Evolutionary conservation across 2,329 filamentous ascomycete species (phyloP).

Genomic region (Cadophora gregata): DNA sequence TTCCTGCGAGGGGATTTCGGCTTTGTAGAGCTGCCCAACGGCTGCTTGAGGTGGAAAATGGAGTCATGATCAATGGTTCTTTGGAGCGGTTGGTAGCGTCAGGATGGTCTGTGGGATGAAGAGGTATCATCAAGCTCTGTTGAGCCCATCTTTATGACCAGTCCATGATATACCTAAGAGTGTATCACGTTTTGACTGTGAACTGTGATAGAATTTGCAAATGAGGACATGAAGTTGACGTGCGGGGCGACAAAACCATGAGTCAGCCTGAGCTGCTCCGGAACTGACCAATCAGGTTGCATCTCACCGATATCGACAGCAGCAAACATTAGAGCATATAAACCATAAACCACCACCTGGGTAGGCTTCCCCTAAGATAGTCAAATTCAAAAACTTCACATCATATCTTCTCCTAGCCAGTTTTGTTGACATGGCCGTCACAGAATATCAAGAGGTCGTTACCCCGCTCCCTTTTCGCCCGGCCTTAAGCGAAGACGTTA

Average conservation of each 20-base stretch:
- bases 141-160: not conserved
- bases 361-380: not conserved
- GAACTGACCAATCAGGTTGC: constrained; percentile 36
- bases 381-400: not conserved
- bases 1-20: constrained; percentile 48
- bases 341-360: no score
- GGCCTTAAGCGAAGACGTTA: constrained; percentile 7
- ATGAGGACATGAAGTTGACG: constrained; percentile 17
- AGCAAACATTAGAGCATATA: not conserved
- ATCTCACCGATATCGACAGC: not conserved
- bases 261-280: constrained; percentile 32
- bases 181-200: not conserved
- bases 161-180: not conserved
- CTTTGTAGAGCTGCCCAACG: constrained; percentile 40
- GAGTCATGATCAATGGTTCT: constrained; percentile 18
- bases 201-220: constrained; percentile 28
- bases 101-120: not conserved
- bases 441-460: constrained; percentile 37
- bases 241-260: not conserved
- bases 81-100: not conserved
- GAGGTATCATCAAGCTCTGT: not conserved
- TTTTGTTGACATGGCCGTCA: constrained; percentile 31
- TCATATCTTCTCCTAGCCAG: not conserved
- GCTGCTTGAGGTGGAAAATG: constrained; percentile 30
- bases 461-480: not conserved